phyloP scores from a whole-genome alignment of 441 rosid genomes.

The Adansonia gregorii region DNA sequence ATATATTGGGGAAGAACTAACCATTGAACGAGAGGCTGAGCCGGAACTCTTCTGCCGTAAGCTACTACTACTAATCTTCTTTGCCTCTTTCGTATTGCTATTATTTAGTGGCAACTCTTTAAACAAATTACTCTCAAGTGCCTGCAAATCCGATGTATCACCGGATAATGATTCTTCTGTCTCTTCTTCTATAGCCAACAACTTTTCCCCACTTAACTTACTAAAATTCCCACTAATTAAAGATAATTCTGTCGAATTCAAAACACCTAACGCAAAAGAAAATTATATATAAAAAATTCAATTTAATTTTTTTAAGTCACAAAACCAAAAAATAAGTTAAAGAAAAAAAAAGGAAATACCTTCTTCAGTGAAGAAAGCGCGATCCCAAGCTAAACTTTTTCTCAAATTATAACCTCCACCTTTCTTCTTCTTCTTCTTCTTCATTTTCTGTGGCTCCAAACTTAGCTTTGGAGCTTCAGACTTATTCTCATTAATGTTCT shows the following conservation, averaged over 20 bases:
- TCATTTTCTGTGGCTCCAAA: slow-evolving; percentile 78
- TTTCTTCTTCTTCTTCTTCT: slow-evolving; percentile 83
- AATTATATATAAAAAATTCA: neutral
- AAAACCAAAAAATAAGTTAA: neutral
- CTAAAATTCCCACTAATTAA: slow-evolving; percentile 59
- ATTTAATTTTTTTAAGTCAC: neutral
- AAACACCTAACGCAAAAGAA: slow-evolving; percentile 56
- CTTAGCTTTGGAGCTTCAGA: slow-evolving; percentile 54
- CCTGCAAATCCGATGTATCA: slow-evolving; percentile 46
- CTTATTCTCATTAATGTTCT: slow-evolving; percentile 42
- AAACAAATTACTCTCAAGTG: slow-evolving; percentile 52
- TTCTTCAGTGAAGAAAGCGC: slow-evolving; percentile 89
- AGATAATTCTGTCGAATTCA: slow-evolving; percentile 79
- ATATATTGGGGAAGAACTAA: slow-evolving; percentile 41
- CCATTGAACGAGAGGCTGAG: slow-evolving; percentile 47
- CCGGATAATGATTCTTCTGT: slow-evolving; percentile 44
- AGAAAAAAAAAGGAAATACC: slow-evolving; percentile 44
- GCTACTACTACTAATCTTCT: slow-evolving; percentile 35
- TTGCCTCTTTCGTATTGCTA: slow-evolving; percentile 34
- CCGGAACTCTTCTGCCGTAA: slow-evolving; percentile 41
- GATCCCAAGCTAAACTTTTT: slow-evolving; percentile 93
- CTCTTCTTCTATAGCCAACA: slow-evolving; percentile 66
- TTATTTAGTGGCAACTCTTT: slow-evolving; percentile 51
- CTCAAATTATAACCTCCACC: slow-evolving; percentile 77
- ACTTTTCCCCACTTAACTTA: slow-evolving; percentile 43